A percentile compares a stretch with the other conserved stretches of the same genome.
These are phyloP conservation scores for Ascochyta rabiei DNA, from an alignment of 2,329 filamentous ascomycete species.

Conservation along the genomic window DNA sequence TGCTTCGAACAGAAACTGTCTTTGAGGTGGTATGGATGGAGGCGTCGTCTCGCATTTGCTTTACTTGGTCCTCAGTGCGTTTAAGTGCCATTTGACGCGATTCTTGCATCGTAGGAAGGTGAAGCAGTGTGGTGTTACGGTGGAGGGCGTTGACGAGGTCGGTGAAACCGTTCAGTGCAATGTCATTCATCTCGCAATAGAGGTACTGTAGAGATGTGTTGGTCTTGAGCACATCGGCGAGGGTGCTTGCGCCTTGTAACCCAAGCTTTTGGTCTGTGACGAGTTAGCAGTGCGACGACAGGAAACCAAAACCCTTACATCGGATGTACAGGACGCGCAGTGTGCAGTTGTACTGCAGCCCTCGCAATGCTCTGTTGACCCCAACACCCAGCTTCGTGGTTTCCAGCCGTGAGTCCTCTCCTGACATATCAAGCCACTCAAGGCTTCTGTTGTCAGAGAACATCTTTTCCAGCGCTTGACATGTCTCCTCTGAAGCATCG, in stretches of 20 bases:
- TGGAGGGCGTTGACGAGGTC: conserved; percentile 72
- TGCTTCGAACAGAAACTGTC: conserved; percentile 42
- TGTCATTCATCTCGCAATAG: conserved; percentile 74
- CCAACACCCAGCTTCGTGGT: conserved; percentile 72
- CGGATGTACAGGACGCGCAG: conserved; percentile 69
- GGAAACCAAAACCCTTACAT: conserved; percentile 34
- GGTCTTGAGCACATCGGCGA: conserved; percentile 70
- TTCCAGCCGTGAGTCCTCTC: conserved; percentile 73
- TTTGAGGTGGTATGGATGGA: conserved; percentile 34
- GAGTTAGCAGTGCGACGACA: conserved; percentile 19
- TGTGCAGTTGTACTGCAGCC: conserved; percentile 67
- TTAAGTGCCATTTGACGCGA: conserved; percentile 67
- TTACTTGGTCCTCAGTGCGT: conserved; percentile 62
- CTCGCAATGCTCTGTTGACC: conserved; percentile 68
- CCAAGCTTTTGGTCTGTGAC: conserved; percentile 67
- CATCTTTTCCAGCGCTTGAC: conserved; percentile 65
- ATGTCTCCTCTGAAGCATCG: conserved; percentile 71
- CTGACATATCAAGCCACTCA: conserved; percentile 71
- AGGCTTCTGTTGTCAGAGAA: conserved; percentile 72
- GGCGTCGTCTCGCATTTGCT: conserved; percentile 55
- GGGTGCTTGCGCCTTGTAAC: conserved; percentile 70
- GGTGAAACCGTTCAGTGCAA: conserved; percentile 72
- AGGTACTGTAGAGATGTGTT: conserved; percentile 69
- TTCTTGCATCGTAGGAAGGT: conserved; percentile 67
- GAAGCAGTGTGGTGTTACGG: conserved; percentile 66